Evolutionary conservation across 371 early-diverging fungal genomes (phyloP).

Genomic region (Syncephalastrum sp.): DNA sequence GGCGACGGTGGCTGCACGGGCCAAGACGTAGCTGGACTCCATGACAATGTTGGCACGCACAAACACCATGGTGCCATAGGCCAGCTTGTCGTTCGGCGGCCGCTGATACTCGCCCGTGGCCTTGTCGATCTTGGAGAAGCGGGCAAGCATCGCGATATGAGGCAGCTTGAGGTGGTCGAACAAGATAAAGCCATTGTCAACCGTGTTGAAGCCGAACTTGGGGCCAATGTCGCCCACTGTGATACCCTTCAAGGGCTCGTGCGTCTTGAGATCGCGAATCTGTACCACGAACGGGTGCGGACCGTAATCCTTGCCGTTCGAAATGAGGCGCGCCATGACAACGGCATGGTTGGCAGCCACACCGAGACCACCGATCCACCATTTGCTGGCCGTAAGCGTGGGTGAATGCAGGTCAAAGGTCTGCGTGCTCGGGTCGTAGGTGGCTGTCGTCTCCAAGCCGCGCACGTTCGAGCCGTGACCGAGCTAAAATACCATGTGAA

Average conservation of each 20-base stretch:
- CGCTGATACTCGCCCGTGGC: conserved; percentile 69
- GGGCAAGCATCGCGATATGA: conserved; percentile 69
- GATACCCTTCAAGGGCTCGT: conserved; percentile 65
- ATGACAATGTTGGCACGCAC: conserved; percentile 67
- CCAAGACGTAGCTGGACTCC: conserved; percentile 58
- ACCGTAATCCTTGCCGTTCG: conserved; percentile 69
- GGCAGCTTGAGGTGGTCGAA: conserved; percentile 74
- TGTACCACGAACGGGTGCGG: conserved; percentile 79
- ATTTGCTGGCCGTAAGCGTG: conserved; percentile 71
- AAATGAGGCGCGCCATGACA: conserved; percentile 77
- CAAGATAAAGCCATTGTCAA: conserved; percentile 86
- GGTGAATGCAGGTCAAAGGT: conserved; percentile 81
- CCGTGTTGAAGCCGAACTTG: conserved; percentile 76
- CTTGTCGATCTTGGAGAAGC: conserved; percentile 65
- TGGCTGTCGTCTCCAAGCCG: conserved; percentile 87
- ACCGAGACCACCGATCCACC: conserved; percentile 92
- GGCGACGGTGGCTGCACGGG: conserved; percentile 81
- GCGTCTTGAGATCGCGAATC: conserved; percentile 65
- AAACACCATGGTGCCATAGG: conserved; percentile 82
- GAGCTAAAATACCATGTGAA: conserved; percentile 30
- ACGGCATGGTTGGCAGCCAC: conserved; percentile 78
- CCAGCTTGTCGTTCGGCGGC: conserved; percentile 76
- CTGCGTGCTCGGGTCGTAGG: conserved; percentile 66
- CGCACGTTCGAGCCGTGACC: conserved; percentile 81
- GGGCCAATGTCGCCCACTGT: conserved; percentile 81